Base-by-base conservation (phyloP, 441 rosid species). In the Adansonia madagascariensis region DNA sequence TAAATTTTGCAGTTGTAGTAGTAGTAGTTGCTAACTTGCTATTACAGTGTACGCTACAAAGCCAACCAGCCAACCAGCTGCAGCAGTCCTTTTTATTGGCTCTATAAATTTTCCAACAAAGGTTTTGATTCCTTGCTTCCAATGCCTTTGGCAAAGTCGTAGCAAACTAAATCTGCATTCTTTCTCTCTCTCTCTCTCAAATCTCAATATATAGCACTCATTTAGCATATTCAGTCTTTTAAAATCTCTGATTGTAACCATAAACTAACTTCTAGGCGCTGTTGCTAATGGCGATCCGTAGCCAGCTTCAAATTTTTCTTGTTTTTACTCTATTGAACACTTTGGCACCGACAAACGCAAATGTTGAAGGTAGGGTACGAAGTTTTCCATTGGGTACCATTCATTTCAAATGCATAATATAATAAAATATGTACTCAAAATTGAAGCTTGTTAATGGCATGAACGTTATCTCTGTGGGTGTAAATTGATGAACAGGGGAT, bases 341-440 rank as follows among this genome's bases (percentile, higher is more conserved):
- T 39, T 47, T 64, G 49, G 68, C 66, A 27, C 79, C 87, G 12
- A 14, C 84, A 65, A 68, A 77, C 43, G 89, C 92, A 1, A 89
- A 89, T 81, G 18, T 63, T 5, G 94, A 91, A 83, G 94, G 92
- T 89, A 77, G 8, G 12, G n/a, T 35, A 35, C 39, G 39, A 4
- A 6, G 53, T 75, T 35, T 44, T 20, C 66, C 4, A 41, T 47
- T 70, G n/a, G 66, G 67, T 43, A 8, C 8, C 20, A 2, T 22
- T 59, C 63, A 4, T 0, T 62, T 0, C 2, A 10, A 61, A 12
- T 2, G 3, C 9, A 11, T 49, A 59, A 1, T 22, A 59, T 56
- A 56, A 4, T 56, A 24, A 20, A 59, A 5, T 35, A 35, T 35
- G 39, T 35, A 35, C 39, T 35, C 39, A 35, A 35, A 35, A 35